A percentile compares a stretch with the other conserved stretches of the same genome.
These are phyloP conservation scores for Verticillium tricorpus DNA, from an alignment of 2,329 filamentous ascomycete species.

Conservation along the genomic window DNA sequence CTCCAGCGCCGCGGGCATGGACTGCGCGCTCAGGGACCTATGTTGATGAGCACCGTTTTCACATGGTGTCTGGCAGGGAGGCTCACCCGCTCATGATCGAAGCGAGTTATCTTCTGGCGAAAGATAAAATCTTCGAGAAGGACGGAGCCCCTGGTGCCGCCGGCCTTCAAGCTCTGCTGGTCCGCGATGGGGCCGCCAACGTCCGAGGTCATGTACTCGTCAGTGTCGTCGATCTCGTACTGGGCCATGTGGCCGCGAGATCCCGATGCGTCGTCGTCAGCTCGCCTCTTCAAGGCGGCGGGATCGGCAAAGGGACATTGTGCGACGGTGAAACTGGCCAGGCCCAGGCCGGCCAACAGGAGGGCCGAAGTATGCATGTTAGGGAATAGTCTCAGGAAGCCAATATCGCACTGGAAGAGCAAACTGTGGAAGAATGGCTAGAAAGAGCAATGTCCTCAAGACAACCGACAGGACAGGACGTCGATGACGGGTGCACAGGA, in stretches of 20 bases:
- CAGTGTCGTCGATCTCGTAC: constrained; percentile 46
- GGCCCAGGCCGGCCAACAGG: constrained; percentile 18
- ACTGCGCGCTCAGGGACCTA: constrained; percentile 61
- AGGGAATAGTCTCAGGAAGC: too few species aligned
- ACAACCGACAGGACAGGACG: neutral
- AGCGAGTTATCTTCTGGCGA: constrained; percentile 66
- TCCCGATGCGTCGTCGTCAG: constrained; percentile 6
- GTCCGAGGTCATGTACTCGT: constrained; percentile 56
- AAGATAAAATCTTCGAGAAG: constrained; percentile 70
- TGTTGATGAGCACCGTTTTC: neutral
- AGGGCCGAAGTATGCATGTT: constrained; percentile 8
- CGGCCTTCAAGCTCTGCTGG: constrained; percentile 59
- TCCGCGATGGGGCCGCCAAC: constrained; percentile 65
- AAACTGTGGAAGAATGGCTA: neutral
- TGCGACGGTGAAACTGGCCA: constrained; percentile 11
- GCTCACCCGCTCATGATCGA: constrained; percentile 65
- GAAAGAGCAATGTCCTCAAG: neutral
- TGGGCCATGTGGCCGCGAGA: constrained; percentile 26
- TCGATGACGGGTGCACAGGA: neutral
- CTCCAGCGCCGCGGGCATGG: constrained; percentile 65
- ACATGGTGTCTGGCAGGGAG: neutral
- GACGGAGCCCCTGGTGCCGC: constrained; percentile 61
- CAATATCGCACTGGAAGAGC: too few species aligned
- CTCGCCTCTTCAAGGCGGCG: constrained; percentile 18
- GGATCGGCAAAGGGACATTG: constrained; percentile 30